A percentile compares a stretch with the other conserved stretches of the same genome.
phyloP scores from a whole-genome alignment of 805 yeast genomes.

The Saturnispora kantuleensis region DNA sequence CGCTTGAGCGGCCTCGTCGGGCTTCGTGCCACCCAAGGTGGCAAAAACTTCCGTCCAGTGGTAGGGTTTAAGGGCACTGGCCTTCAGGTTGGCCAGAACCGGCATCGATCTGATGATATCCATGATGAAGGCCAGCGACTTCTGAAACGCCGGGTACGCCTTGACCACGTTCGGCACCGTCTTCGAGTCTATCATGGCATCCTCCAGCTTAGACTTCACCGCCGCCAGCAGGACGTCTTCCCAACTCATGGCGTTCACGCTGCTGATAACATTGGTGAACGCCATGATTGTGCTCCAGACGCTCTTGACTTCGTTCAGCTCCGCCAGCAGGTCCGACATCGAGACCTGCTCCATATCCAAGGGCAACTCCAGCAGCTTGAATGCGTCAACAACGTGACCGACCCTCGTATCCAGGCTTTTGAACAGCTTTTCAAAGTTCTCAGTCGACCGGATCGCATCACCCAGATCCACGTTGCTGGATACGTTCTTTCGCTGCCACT shows the following conservation, averaged over 20 bases:
- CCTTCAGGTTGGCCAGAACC: constrained; percentile 37
- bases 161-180: constrained; percentile 48
- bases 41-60: constrained; percentile 54
- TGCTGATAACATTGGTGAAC: constrained; percentile 38
- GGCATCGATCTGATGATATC: constrained; percentile 30
- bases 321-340: constrained; percentile 31
- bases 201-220: constrained; percentile 41
- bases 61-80: constrained; percentile 47
- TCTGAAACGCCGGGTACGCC: constrained; percentile 60
- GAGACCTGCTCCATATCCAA: constrained; percentile 14
- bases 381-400: constrained; percentile 25
- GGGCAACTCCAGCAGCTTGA: constrained; percentile 23
- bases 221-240: constrained; percentile 32
- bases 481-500: constrained; percentile 26
- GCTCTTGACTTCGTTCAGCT: constrained; percentile 42
- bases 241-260: constrained; percentile 41
- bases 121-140: constrained; percentile 39
- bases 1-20: constrained; percentile 11
- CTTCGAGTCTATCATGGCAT: constrained; percentile 35
- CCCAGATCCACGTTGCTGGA: constrained; percentile 33
- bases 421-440: constrained; percentile 18
- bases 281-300: constrained; percentile 58
- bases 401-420: constrained; percentile 10
- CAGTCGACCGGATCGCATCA: constrained; percentile 33
- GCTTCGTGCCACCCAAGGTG: constrained; percentile 13